Base-by-base conservation (phyloP, 768 basidiomycete genomes). In the Boletus subcaerulescens region DNA sequence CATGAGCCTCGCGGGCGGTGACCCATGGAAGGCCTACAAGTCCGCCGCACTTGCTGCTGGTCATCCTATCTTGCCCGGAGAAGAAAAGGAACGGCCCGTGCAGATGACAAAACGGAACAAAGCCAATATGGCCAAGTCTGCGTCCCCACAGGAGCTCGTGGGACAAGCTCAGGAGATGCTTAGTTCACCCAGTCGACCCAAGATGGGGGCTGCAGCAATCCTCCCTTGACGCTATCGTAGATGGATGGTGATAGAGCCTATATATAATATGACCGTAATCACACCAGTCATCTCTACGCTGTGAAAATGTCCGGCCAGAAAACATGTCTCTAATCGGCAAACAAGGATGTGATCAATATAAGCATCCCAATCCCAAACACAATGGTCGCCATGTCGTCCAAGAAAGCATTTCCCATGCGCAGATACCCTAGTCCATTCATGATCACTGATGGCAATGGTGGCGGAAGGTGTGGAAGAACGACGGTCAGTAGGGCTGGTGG, bases 311-410 rank as follows among this genome's bases (percentile, higher is more conserved):
- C 39, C 17, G 35, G 11, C 22, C 5, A 24, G 31, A 50, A 14
- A 26, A 38, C 20, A 29, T 1, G 12, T 32, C 10, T 51, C 53
- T 59, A 71, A 45, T 53, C 56, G 33, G 61, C 57, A 20, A 79
- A 60, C 78, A 77, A 83, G 11, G 77, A 75, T 13, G 83, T 77
- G 53, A 83, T 67, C 63, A 79, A 73, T 8, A 89, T 69, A 24
- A 87, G 72, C 56, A 92, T 65, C 7, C 90, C 91, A 8, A 92
- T 66, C 3, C 84, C 87, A n/a, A 92, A 82, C 7, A 92, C 65
- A 5, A 88, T 65, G 1, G 80, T 82, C 3, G 89, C 81, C 0
- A 93, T 67, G 60, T 91, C 91, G 56, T 93, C 86, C 24, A 90
- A 66, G 65, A 91, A 80, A 24, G 81, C 64, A 2, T 81, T 78